Evolutionary conservation across 257 asterid genomes (phyloP).

Genomic region (Solanum piurae): DNA sequence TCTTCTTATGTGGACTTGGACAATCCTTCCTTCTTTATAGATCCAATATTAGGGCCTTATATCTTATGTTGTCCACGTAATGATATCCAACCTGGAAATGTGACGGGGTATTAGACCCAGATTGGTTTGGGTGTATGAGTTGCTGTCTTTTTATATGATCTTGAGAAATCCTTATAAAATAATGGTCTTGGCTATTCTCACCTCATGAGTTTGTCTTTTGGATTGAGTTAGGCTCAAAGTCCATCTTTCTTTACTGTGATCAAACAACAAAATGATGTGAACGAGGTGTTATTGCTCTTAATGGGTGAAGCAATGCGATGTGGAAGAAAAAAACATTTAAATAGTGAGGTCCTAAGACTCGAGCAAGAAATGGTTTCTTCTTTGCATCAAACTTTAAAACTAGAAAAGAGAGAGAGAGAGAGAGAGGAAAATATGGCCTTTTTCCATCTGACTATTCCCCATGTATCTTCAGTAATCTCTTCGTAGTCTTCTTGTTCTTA

Average conservation of each 20-base stretch:
- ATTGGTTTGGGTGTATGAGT: not conserved
- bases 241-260: not conserved
- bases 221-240: not conserved
- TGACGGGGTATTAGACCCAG: not conserved
- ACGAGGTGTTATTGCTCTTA: not conserved
- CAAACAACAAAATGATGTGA: not conserved
- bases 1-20: not conserved
- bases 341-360: not conserved
- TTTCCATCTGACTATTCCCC: not conserved
- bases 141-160: not conserved
- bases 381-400: not conserved
- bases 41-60: not conserved
- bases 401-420: not conserved
- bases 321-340: not conserved
- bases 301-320: not conserved
- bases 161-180: not conserved
- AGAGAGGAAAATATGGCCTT: not conserved
- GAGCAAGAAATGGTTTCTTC: not conserved
- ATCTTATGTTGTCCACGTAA: not conserved
- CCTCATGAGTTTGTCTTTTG: not conserved
- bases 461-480: not conserved
- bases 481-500: not conserved
- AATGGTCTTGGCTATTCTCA: not conserved
- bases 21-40: not conserved
- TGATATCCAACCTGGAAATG: not conserved